Base-by-base conservation (phyloP, 306 rosid genomes). In the Senna tora region DNA sequence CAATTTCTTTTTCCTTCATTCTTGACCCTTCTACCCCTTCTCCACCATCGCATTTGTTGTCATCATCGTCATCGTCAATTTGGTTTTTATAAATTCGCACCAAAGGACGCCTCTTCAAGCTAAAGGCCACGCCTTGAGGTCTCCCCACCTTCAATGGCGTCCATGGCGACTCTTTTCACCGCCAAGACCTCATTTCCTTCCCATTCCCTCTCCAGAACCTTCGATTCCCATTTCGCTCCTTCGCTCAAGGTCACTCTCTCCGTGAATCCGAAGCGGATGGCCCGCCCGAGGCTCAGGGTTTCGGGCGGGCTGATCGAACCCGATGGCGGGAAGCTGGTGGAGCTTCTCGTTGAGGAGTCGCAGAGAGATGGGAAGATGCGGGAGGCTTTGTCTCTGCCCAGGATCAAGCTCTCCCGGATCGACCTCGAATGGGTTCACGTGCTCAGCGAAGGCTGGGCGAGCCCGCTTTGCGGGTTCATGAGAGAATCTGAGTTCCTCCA, bases 401-500 rank as follows among this genome's bases (percentile, higher is more conserved):
- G 85, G 71, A 71, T 95, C 65, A 76, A 84, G 72, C 91, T 95
- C 17, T 86, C 97, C 0, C 56, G 84, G 43, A 89, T 95, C 59
- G 97, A 95, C 65, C 51, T 86, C 13, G 85, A 91, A 47, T 95
- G 99, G 97, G 89, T 89, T 28, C 99, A 95, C 5, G 99, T 91
- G 4, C 88, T 95, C 33, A 88, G 97, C 81, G 99, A 95, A 81
- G 99, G 99, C 0, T 95, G 99, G 99, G 96, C 99, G 4, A 91
- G 96, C 14, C 99, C 99, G 0, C 87, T 95, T 7, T 20, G 71
- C 0, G 99, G 99, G 46, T 95, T 95, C 88, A 91, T 95, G 99
- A 86, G 85, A 80, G 96, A 95, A 69, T 75, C 81, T n/a, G 97
- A 95, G 99, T 91, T 95, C 97, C 99, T 95, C 99, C 99, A 91